Base-by-base conservation (phyloP, 345 rosid species). In the Carallia brachiata region DNA sequence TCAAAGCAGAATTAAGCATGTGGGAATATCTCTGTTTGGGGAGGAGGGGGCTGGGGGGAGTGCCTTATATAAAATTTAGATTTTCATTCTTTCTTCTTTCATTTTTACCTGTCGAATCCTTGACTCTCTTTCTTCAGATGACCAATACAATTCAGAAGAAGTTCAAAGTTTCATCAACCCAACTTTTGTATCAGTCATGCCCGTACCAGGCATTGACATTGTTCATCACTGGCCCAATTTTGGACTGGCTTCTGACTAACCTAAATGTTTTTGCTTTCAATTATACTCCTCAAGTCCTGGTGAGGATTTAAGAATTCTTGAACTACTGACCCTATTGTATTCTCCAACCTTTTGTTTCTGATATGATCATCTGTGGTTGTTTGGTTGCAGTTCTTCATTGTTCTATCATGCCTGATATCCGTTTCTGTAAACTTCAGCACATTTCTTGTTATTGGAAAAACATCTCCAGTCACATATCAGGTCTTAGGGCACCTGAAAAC, bases 381-480 rank as follows among this genome's bases (percentile, higher is more conserved):
- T 76, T 80, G 77, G 36, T 70, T 86, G 92, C 97, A 96, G 99
- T 90, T 90, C 87, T 96, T 96, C 90, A 96, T 96, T 66, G 99
- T 92, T 65, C 88, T 96, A 27, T 96, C 99, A 71, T 96, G 99
- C 84, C 68, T 96, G 85, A 96, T 96, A 82, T 96, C 99, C 32
- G 99, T 96, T 60, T 96, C 98, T 59, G 99, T 96, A 65, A 96
- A 96, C 92, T 96, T 96, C 82, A 96, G 99, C 82, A 96, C 99
- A 27, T 96, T 96, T 81, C 81, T 96, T 72, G 99, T 96, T 17
- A 96, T 96, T 44, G 99, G 99, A 70, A 96, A 96, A 84, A 96
- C 99, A 72, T 96, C 99, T 76, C 99, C 99, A 1, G 99, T 96
- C 70, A 92, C 99, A 53, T 96, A 96, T 83, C 99, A 96, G 80